Percentiles rank a stretch among this genome's conserved stretches.
Conservation (phyloP, 306 rosid species). For the Cicer yamashitae region DNA sequence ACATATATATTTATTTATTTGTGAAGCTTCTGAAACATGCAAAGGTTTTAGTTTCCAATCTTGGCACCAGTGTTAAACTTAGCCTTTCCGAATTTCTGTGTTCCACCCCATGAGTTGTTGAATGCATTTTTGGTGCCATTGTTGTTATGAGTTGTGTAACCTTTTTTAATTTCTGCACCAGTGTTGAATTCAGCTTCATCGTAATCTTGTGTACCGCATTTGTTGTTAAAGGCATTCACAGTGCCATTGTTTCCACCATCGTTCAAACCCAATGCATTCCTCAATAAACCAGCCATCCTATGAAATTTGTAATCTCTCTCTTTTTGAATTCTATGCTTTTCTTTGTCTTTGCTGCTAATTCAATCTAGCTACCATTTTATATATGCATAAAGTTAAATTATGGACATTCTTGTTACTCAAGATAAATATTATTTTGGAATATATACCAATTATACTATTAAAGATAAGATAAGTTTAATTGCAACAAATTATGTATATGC, state of each 20-base stretch:
- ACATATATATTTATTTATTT: background rate
- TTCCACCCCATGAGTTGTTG: conserved; percentile 3
- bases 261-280: background rate
- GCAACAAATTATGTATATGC: too few species aligned
- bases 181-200: background rate
- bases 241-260: conserved; percentile 25
- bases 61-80: conserved; percentile 9
- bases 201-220: background rate
- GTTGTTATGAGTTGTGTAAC: background rate
- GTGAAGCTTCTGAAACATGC: background rate
- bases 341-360: too few species aligned
- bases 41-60: background rate
- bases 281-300: background rate
- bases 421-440: too few species aligned
- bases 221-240: conserved; percentile 12
- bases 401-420: too few species aligned
- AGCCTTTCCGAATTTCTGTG: conserved; percentile 24
- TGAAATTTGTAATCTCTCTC: background rate
- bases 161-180: background rate
- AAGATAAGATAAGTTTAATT: too few species aligned
- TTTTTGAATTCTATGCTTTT: too few species aligned
- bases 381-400: too few species aligned
- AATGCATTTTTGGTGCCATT: conserved; percentile 23
- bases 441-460: too few species aligned
- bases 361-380: too few species aligned